These are phyloP conservation scores for Stachybotrys elegans DNA, from an alignment of 2,329 filamentous ascomycete genomes.

Conservation along the genomic window DNA sequence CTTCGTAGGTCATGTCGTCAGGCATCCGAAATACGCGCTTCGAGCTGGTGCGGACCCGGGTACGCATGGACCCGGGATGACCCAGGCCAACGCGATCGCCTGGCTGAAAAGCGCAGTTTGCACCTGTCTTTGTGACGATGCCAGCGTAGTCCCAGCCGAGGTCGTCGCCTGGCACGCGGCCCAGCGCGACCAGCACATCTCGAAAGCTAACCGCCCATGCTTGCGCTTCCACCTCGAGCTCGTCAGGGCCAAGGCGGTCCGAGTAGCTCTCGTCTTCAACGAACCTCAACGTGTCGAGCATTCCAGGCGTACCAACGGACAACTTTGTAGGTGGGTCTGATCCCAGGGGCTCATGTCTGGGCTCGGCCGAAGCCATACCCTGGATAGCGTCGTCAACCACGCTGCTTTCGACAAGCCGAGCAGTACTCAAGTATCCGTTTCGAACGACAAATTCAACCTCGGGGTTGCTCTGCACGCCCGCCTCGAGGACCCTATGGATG, in stretches of 20 bases:
- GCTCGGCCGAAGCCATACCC: too few species aligned
- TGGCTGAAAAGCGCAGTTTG: slow-evolving; percentile 5
- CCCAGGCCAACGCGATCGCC: slow-evolving; percentile 18
- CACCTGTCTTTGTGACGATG: too few species aligned
- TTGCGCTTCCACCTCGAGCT: slow-evolving; percentile 16
- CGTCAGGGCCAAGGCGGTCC: slow-evolving; percentile 5
- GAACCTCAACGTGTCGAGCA: slow-evolving; percentile 18
- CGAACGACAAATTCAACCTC: too few species aligned
- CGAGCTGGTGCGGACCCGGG: slow-evolving; percentile 3
- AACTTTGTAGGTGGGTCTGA: too few species aligned
- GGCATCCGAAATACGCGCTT: slow-evolving; percentile 22
- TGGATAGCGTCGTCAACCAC: too few species aligned
- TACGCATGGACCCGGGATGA: slow-evolving; percentile 5
- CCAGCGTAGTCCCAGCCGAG: slow-evolving; percentile 18
- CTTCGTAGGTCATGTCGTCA: slow-evolving; percentile 23
- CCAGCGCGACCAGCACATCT: slow-evolving; percentile 11
- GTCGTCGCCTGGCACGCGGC: slow-evolving; percentile 1
- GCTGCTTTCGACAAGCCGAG: too few species aligned
- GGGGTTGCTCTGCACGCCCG: too few species aligned
- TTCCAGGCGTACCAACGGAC: slow-evolving; percentile 13
- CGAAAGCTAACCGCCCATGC: slow-evolving; percentile 15
- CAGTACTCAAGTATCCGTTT: too few species aligned
- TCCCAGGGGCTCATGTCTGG: too few species aligned
- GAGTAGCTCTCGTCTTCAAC: slow-evolving; percentile 9
- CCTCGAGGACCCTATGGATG: too few species aligned